Conservation (phyloP, 2,329 filamentous ascomycete genomes). For the Neonectria coccinea region DNA sequence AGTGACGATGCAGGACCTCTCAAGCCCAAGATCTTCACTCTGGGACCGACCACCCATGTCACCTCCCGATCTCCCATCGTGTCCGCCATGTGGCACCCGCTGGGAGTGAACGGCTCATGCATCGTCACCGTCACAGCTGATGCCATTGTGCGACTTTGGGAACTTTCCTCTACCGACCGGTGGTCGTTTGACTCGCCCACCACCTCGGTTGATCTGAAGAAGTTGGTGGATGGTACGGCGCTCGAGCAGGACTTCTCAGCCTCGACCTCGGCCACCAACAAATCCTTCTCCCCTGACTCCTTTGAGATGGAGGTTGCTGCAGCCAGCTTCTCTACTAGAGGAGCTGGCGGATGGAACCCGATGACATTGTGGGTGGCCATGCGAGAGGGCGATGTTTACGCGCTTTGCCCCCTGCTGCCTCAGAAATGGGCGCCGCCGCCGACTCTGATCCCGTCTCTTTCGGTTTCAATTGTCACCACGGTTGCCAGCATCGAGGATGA, state of each 20-base stretch:
- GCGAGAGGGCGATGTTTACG: constrained; percentile 92
- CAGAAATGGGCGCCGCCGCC: constrained; percentile 84
- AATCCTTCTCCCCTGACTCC: constrained; percentile 87
- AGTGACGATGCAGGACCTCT: constrained; percentile 75
- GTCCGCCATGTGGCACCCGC: constrained; percentile 90
- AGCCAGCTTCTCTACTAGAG: constrained; percentile 78
- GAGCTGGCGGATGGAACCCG: constrained; percentile 87
- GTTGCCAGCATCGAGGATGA: constrained; percentile 72
- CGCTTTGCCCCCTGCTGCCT: constrained; percentile 89
- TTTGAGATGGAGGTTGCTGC: constrained; percentile 95
- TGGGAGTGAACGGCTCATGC: constrained; percentile 83
- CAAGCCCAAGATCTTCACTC: constrained; percentile 86
- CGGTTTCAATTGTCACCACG: constrained; percentile 84
- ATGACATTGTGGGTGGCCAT: constrained; percentile 99
- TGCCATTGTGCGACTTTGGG: constrained; percentile 90
- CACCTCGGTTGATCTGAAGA: constrained; percentile 87
- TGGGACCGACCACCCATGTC: constrained; percentile 94
- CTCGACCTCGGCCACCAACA: constrained; percentile 78
- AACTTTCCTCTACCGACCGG: constrained; percentile 83
- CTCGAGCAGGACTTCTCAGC: constrained; percentile 86
- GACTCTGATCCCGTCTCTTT: constrained; percentile 83
- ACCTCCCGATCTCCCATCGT: constrained; percentile 84
- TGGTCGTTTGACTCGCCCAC: constrained; percentile 89
- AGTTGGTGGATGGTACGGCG: constrained; percentile 85
- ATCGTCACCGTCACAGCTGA: constrained; percentile 91